These are phyloP conservation scores for Cucumis hystrix DNA, from an alignment of 306 rosid species.

Conservation along the genomic window DNA sequence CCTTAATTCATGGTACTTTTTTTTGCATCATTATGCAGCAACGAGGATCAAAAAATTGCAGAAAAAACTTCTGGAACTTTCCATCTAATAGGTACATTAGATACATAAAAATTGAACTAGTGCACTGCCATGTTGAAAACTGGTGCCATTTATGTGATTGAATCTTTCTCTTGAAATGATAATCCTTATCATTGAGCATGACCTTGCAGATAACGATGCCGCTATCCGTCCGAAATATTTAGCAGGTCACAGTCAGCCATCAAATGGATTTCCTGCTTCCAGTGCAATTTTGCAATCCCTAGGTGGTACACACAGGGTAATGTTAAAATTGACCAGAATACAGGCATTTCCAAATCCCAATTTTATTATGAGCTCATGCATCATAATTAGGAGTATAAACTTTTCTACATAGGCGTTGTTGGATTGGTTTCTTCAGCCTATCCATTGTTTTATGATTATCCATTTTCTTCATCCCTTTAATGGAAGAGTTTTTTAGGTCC, in stretches of 20 bases:
- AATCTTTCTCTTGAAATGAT: neutral
- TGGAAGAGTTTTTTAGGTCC: neutral
- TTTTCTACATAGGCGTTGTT: neutral
- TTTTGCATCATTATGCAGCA: constrained; percentile 28
- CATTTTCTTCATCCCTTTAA: neutral
- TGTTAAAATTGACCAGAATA: neutral
- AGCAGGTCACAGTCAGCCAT: constrained; percentile 26
- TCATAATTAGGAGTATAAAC: neutral
- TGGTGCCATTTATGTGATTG: neutral
- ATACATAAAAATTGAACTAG: constrained; percentile 23
- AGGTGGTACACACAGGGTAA: constrained; percentile 41
- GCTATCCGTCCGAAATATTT: constrained; percentile 24
- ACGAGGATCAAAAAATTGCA: constrained; percentile 28
- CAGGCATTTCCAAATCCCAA: neutral
- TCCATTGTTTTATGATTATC: neutral
- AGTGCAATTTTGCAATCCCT: constrained; percentile 27
- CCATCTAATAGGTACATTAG: constrained; percentile 63
- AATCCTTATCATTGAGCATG: constrained; percentile 5
- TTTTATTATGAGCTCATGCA: neutral
- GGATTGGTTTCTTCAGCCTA: neutral
- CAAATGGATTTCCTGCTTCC: constrained; percentile 45
- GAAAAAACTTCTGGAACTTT: constrained; percentile 48
- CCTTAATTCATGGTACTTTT: neutral
- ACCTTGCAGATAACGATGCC: constrained; percentile 47
- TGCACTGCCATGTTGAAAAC: neutral